Evolutionary conservation across 352 stramenopile species (phyloP).

Genomic region (Discostella stelligera): DNA sequence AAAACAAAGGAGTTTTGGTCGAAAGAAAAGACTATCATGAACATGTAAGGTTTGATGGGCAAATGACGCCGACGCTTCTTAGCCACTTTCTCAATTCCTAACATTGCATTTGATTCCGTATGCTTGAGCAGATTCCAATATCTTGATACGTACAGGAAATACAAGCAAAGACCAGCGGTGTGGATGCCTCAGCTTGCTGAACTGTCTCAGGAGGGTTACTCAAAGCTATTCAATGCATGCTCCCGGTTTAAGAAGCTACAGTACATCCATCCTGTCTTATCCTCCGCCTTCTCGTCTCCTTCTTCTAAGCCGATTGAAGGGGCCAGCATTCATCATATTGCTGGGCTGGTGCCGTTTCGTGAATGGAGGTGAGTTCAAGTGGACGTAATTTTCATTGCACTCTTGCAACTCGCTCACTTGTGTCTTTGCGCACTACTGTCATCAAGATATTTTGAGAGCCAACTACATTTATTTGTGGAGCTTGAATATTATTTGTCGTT

Average conservation of each 20-base stretch:
- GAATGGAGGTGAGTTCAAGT: constrained; percentile 60
- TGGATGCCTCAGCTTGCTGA: constrained; percentile 72
- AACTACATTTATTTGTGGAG: constrained; percentile 63
- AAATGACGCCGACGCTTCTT: background rate
- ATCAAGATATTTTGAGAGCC: constrained; percentile 58
- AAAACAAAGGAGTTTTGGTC: constrained; percentile 62
- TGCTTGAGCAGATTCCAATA: constrained; percentile 51
- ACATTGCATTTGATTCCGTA: background rate
- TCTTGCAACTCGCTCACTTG: background rate
- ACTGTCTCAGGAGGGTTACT: constrained; percentile 45
- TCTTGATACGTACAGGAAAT: constrained; percentile 44
- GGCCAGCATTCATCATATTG: constrained; percentile 26
- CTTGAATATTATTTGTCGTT: constrained; percentile 60
- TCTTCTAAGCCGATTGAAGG: constrained; percentile 2
- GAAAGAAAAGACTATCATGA: constrained; percentile 39
- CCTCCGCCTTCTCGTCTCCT: background rate
- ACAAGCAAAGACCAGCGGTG: constrained; percentile 50
- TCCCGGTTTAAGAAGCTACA: constrained; percentile 49
- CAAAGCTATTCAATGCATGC: constrained; percentile 46
- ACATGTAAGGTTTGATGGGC: constrained; percentile 50
- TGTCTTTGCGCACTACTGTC: background rate
- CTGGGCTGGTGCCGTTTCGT: constrained; percentile 58
- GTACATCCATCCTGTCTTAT: constrained; percentile 6
- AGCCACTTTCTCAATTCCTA: background rate
- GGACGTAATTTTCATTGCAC: background rate